These are phyloP conservation scores for Pichia sp. DNA, from an alignment of 1,139 yeast species.

Conservation along the genomic window DNA sequence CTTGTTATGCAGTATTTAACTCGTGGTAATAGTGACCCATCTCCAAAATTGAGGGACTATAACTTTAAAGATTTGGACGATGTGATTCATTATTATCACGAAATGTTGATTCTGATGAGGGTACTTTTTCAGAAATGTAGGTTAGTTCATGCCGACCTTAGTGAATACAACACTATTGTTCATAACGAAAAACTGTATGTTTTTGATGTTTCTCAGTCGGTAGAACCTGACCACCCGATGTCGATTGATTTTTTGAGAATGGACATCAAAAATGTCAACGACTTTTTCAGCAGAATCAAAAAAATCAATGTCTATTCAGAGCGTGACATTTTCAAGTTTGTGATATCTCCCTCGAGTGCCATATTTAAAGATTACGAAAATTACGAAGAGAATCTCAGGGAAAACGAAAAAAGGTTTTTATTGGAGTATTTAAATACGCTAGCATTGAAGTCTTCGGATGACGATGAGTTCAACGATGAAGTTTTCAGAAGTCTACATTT, in stretches of 20 bases:
- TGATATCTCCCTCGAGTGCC: conserved; percentile 40
- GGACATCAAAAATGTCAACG: conserved; percentile 96
- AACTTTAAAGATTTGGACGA: conserved; percentile 63
- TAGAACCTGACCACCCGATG: conserved; percentile 98
- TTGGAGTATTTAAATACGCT: conserved; percentile 25
- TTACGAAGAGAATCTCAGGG: conserved; percentile 13
- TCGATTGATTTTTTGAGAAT: conserved; percentile 89
- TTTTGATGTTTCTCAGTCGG: conserved; percentile 96
- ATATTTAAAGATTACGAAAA: conserved; percentile 18
- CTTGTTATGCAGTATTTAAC: conserved; percentile 90
- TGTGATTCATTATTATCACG: conserved; percentile 64
- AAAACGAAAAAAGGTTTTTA: conserved; percentile 22
- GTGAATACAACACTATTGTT: conserved; percentile 89
- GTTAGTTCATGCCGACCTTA: conserved; percentile 92
- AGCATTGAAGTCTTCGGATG: conserved; percentile 40
- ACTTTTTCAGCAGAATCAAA: conserved; percentile 68
- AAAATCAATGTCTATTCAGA: conserved; percentile 79
- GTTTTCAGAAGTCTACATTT: conserved; percentile 84
- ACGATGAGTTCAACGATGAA: conserved; percentile 64
- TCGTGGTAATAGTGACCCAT: conserved; percentile 62
- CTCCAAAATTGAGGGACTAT: conserved; percentile 84
- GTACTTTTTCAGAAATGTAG: conserved; percentile 83
- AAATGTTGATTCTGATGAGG: conserved; percentile 80
- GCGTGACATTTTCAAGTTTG: conserved; percentile 71
- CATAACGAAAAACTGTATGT: conserved; percentile 79